Evolutionary conservation across 1,284 basidiomycete genomes (phyloP).

Genomic region (Volvariella surrecta): DNA sequence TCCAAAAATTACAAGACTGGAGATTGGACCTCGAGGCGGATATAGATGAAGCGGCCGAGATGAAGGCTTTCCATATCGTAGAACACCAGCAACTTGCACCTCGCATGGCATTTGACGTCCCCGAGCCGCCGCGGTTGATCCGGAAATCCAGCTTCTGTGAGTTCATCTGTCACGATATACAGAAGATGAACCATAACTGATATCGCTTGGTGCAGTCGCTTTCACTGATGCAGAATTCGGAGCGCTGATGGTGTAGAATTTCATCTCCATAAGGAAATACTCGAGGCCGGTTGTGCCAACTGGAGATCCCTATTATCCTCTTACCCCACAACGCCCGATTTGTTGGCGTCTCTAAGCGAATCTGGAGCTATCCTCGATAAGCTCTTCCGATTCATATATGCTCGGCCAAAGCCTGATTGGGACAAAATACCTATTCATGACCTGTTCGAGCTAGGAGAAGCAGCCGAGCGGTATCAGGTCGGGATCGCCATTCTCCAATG

Average conservation of each 20-base stretch:
- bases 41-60: no score
- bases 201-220: constrained; percentile 14
- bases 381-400: constrained; percentile 15
- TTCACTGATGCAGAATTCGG: constrained; percentile 16
- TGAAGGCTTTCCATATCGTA: no score
- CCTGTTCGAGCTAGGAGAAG: constrained; percentile 19
- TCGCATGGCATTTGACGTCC: no score
- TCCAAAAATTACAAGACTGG: constrained; percentile 5
- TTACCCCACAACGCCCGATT: constrained; percentile 3
- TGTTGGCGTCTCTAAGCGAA: constrained; percentile 12
- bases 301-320: constrained; percentile 13
- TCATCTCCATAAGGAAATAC: constrained; percentile 18
- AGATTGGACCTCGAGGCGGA: not conserved
- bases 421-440: constrained; percentile 8
- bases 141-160: no score
- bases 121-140: no score
- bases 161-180: no score
- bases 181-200: no score
- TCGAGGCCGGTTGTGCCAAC: constrained; percentile 12
- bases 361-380: constrained; percentile 13
- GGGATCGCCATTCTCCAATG: constrained; percentile 19
- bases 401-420: constrained; percentile 8
- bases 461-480: constrained; percentile 22
- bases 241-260: constrained; percentile 20
- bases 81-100: no score